Evolutionary conservation across 768 basidiomycete genomes (phyloP), one percentile per base, ranked within the genome.

Genomic region (Lactarius sanguifluus): DNA sequence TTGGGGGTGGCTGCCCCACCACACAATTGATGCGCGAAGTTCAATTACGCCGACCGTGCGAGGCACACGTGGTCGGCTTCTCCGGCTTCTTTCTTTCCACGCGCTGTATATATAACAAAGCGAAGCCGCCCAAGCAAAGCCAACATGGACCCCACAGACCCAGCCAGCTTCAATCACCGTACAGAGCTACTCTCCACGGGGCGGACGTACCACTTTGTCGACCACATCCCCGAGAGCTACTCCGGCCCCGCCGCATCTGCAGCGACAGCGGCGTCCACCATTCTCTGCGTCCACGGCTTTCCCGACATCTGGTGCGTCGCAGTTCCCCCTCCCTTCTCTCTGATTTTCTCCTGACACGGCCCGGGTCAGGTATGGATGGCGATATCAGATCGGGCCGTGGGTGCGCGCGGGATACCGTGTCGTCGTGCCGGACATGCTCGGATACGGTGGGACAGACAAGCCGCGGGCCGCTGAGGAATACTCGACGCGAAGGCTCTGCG

Each of bases 251-350:
- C 30, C 32, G 32, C 32, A 32, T 32, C 32, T 32, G 32, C 78
- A 15, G 28, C 28, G 12, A 57, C 15, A 1, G 8, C 7, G 7
- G 32, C 18, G 8, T 77, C 78, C 1, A 86, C 90, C 2, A 68
- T 93, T 8, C 79, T 92, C n/a, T 89, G 88, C 72, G 68, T 92
- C 20, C 92, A 94, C 72, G 91, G 92, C 1, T 92, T 93, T 73
- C 91, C 92, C 16, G 92, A 93, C 72, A 74, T 80, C 40, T 82
- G 80, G 81, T 80, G 65, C 25, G 70, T 41, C 15, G 18, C 18
- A 56, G 32, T 55, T 61, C 15, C 38, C 41, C 41, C 5, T 18
- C 43, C 43, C 25, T 5, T 55, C 15, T 40, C 15, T 15, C 38
- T 15, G 38, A 38, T 6, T 20, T 55, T 30, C 18, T 56, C 32